Conservation (phyloP, 2,329 filamentous ascomycete species). For the Penicillium sp. region DNA sequence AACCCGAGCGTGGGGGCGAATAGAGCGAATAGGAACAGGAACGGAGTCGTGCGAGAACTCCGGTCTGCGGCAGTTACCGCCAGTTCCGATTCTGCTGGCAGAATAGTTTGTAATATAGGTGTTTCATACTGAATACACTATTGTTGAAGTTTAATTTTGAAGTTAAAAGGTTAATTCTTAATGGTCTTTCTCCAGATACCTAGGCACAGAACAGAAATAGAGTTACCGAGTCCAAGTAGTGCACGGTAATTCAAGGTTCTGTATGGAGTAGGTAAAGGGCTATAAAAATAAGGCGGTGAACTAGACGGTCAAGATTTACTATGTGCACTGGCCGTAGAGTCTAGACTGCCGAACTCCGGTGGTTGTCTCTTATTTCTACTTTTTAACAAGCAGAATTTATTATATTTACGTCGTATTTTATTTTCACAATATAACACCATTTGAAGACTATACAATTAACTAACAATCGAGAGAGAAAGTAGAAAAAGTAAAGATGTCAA, state of each 20-base stretch:
- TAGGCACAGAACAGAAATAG: neutral
- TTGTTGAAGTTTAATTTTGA: neutral
- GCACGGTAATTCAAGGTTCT: no score
- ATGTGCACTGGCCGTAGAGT: neutral
- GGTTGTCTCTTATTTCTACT: neutral
- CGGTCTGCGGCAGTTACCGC: neutral
- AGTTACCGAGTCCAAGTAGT: neutral
- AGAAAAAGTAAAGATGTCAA: neutral
- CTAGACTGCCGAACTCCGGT: neutral
- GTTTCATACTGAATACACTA: no score
- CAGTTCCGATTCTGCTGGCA: neutral
- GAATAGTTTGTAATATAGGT: neutral
- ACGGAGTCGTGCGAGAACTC: neutral
- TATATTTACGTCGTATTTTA: neutral
- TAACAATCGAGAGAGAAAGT: neutral
- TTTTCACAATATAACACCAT: no score
- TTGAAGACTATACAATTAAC: neutral
- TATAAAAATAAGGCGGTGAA: neutral
- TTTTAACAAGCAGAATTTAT: neutral
- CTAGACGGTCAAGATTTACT: neutral
- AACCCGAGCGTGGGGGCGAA: constrained; percentile 2
- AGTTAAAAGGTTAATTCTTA: neutral
- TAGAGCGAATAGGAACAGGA: neutral
- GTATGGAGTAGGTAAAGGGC: no score
- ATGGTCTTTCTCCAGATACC: neutral